phyloP scores from a whole-genome alignment of 345 rosid species.

The Capsella bursapastoris region DNA sequence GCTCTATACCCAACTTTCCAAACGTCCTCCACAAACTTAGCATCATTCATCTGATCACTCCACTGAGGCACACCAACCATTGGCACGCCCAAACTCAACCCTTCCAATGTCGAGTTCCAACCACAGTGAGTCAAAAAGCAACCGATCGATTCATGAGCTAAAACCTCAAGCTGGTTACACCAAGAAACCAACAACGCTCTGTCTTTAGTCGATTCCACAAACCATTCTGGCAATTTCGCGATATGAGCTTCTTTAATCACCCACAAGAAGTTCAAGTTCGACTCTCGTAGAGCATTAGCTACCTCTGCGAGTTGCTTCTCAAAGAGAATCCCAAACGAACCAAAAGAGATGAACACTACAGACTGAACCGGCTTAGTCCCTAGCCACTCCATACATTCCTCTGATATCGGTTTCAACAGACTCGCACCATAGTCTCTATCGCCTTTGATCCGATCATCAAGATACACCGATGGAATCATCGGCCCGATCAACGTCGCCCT shows the following conservation, averaged over 20 bases:
- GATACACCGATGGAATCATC: constrained; percentile 66
- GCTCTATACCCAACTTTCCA: constrained; percentile 72
- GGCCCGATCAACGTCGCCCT: constrained; percentile 75
- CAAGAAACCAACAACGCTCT: constrained; percentile 59
- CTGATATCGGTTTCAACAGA: constrained; percentile 61
- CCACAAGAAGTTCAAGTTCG: constrained; percentile 64
- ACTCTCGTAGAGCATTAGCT: constrained; percentile 56
- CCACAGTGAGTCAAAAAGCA: constrained; percentile 79
- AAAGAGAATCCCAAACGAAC: constrained; percentile 67
- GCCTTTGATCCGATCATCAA: constrained; percentile 54
- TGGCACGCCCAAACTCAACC: constrained; percentile 66
- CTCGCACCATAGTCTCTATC: constrained; percentile 74
- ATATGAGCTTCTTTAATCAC: constrained; percentile 63
- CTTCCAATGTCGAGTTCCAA: constrained; percentile 82
- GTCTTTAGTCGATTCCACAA: constrained; percentile 51
- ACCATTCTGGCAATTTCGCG: constrained; percentile 53
- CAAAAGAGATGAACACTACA: constrained; percentile 64
- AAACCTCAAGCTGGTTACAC: constrained; percentile 75
- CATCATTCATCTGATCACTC: constrained; percentile 70
- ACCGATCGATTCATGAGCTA: constrained; percentile 55
- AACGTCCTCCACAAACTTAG: constrained; percentile 63
- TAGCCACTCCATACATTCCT: constrained; percentile 71
- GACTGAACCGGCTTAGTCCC: constrained; percentile 54
- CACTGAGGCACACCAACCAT: constrained; percentile 73
- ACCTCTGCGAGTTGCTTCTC: constrained; percentile 56